These are phyloP conservation scores for Arthrobotrys sphaeroides DNA, from an alignment of 2,329 filamentous ascomycete genomes.

Conservation along the genomic window DNA sequence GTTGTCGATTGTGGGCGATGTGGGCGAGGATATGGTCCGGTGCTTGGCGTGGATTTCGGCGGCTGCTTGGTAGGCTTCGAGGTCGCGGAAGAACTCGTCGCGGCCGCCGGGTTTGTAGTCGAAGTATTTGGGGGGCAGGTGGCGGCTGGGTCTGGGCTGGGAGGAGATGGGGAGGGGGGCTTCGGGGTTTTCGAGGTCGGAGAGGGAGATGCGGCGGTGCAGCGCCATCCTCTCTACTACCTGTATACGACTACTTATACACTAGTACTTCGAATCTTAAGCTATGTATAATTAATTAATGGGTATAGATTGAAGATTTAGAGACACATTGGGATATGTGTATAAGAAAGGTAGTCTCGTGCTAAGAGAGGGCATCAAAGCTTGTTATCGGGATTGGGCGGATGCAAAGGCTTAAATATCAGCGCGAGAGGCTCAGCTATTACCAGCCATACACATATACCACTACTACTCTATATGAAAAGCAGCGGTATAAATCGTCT, in stretches of 20 bases:
- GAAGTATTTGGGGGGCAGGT: conserved; percentile 26
- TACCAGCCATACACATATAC: too few relatives aligned
- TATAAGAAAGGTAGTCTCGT: too few relatives aligned
- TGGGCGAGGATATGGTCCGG: neutral
- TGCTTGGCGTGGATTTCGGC: conserved; percentile 40
- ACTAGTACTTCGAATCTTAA: too few relatives aligned
- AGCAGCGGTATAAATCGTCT: too few relatives aligned
- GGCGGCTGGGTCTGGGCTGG: conserved; percentile 1
- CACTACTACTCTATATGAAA: too few relatives aligned
- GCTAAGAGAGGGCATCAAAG: too few relatives aligned
- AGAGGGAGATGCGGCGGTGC: conserved; percentile 49
- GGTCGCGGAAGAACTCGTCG: conserved; percentile 46
- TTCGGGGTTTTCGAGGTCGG: conserved; percentile 30
- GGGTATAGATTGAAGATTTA: too few relatives aligned
- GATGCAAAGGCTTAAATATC: too few relatives aligned
- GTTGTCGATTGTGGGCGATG: neutral
- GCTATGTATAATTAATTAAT: too few relatives aligned
- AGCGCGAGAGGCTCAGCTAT: too few relatives aligned
- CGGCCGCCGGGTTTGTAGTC: conserved; percentile 46
- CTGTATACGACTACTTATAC: neutral
- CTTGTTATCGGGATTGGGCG: too few relatives aligned
- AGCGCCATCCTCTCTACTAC: conserved; percentile 1
- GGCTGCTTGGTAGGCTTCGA: conserved; percentile 44
- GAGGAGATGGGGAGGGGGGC: neutral
- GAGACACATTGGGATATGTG: too few relatives aligned